Percentiles rank a stretch among this genome's conserved stretches.
These are phyloP conservation scores for Bidens hawaiensis DNA, from an alignment of 140 eudicot genomes.

Conservation along the genomic window DNA sequence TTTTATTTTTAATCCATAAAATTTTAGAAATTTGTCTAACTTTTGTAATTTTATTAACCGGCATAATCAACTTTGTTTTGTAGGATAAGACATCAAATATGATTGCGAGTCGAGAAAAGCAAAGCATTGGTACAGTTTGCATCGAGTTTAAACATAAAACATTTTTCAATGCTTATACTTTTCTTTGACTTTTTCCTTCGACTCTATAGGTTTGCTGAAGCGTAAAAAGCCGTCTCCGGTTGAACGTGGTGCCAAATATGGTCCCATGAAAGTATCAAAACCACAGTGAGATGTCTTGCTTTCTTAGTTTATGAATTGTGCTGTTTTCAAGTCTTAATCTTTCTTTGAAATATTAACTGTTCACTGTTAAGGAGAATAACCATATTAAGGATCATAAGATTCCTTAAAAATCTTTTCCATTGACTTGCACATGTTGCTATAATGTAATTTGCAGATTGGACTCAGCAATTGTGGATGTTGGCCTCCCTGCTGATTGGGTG, in stretches of 20 bases:
- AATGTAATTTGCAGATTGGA: constrained; percentile 47
- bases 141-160: background rate
- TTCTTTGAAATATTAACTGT: too few relatives aligned
- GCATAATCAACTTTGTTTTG: constrained; percentile 7
- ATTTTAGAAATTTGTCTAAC: constrained; percentile 1
- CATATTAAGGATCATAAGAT: background rate
- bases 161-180: background rate
- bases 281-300: constrained; percentile 57
- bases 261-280: constrained; percentile 49
- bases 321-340: too few relatives aligned
- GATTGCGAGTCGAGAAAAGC: constrained; percentile 69
- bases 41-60: background rate
- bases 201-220: constrained; percentile 57
- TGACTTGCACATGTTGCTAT: constrained; percentile 4
- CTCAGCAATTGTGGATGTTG: constrained; percentile 65
- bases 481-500: constrained; percentile 98
- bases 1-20: background rate
- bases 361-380: too few relatives aligned
- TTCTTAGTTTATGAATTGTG: background rate
- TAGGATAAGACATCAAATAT: constrained; percentile 65
- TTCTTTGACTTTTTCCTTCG: constrained; percentile 3
- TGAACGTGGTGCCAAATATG: constrained; percentile 58
- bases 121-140: constrained; percentile 60
- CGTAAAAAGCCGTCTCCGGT: constrained; percentile 69
- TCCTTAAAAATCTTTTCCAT: background rate